Evolutionary conservation across 1,139 yeast species (phyloP).

Genomic region (Suhomyces terraborum): DNA sequence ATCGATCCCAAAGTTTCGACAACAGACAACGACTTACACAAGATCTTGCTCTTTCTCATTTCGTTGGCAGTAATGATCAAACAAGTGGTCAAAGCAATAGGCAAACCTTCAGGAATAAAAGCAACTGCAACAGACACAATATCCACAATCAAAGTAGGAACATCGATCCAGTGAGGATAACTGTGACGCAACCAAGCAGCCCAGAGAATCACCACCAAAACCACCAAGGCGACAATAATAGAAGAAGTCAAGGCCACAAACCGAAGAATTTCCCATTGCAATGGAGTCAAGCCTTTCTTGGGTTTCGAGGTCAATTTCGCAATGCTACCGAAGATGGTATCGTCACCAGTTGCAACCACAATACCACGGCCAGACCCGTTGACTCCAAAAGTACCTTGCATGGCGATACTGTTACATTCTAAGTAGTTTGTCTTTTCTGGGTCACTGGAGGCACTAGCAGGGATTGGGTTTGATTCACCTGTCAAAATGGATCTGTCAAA

Average conservation of each 20-base stretch:
- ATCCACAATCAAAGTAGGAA: constrained; percentile 35
- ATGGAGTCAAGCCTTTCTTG: constrained; percentile 33
- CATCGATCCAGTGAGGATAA: constrained; percentile 37
- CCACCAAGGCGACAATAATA: constrained; percentile 27
- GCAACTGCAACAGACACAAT: constrained; percentile 38
- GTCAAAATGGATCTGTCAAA: constrained; percentile 41
- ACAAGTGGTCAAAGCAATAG: constrained; percentile 39
- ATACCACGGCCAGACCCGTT: constrained; percentile 35
- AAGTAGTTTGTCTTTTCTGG: constrained; percentile 39
- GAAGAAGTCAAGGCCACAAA: constrained; percentile 27
- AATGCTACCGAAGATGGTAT: constrained; percentile 36
- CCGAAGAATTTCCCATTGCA: constrained; percentile 34
- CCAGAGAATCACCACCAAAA: constrained; percentile 41
- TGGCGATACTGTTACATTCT: constrained; percentile 43
- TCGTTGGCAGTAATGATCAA: constrained; percentile 33
- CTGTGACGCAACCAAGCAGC: constrained; percentile 41
- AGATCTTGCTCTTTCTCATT: constrained; percentile 32
- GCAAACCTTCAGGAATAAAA: constrained; percentile 41
- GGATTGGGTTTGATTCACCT: constrained; percentile 37
- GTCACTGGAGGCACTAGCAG: constrained; percentile 23
- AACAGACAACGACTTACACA: constrained; percentile 34
- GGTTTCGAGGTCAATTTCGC: constrained; percentile 35
- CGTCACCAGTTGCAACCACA: constrained; percentile 36
- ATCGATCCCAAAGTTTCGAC: constrained; percentile 40
- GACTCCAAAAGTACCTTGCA: constrained; percentile 49